These are phyloP conservation scores for Xylariaceae sp. DNA, from an alignment of 2,329 filamentous ascomycete genomes.

Conservation along the genomic window DNA sequence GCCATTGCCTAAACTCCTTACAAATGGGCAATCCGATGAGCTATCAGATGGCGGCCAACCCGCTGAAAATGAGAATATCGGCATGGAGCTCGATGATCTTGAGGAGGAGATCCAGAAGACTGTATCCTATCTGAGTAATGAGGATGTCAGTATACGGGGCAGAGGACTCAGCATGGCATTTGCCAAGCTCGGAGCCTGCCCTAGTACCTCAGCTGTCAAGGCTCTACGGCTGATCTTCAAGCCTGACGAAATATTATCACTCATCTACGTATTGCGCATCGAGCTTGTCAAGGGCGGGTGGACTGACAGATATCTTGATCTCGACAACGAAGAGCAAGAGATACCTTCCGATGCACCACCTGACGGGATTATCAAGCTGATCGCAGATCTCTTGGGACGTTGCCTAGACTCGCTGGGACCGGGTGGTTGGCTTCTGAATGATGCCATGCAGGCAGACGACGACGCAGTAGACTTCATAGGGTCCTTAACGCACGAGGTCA, in stretches of 20 bases:
- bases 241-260: conserved; percentile 64
- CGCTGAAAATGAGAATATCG: conserved; percentile 35
- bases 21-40: conserved; percentile 26
- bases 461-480: conserved; percentile 62
- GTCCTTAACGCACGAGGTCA: conserved; percentile 64
- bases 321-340: conserved; percentile 43
- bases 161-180: conserved; percentile 65
- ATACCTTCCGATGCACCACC: conserved; percentile 50
- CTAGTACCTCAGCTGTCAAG: conserved; percentile 55
- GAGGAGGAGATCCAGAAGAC: conserved; percentile 65
- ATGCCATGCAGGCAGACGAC: conserved; percentile 47
- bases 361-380: conserved; percentile 65
- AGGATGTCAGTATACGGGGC: conserved; percentile 59
- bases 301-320: conserved; percentile 68
- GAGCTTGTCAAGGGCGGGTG: conserved; percentile 73
- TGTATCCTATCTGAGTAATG: conserved; percentile 61
- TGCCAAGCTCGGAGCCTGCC: conserved; percentile 64
- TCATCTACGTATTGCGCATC: conserved; percentile 68
- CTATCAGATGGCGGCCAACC: conserved; percentile 22
- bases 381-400: conserved; percentile 67
- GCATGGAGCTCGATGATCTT: conserved; percentile 56
- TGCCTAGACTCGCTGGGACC: conserved; percentile 73
- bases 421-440: conserved; percentile 68
- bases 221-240: conserved; percentile 61
- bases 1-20: conserved; percentile 29